Conservation (phyloP, 1,284 basidiomycete genomes). For the Hymenochaete sp. region DNA sequence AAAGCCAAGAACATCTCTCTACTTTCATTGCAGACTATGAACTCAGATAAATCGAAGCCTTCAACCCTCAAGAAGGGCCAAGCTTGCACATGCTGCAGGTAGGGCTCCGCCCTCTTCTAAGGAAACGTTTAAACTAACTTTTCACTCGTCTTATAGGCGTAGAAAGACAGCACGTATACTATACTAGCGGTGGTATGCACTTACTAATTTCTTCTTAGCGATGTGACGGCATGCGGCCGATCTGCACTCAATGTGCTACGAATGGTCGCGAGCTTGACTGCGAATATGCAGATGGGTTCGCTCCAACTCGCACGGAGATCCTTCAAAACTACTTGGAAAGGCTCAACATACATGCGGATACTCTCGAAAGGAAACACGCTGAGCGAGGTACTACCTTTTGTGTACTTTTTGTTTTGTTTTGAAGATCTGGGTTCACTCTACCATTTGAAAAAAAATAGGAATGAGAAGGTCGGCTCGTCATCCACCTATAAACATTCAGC, state of each 20-base stretch:
- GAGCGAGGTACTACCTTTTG: neutral
- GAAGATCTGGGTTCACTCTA: too few species aligned
- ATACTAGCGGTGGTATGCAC: neutral
- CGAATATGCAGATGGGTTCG: constrained; percentile 32
- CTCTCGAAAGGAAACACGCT: constrained; percentile 25
- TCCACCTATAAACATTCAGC: too few species aligned
- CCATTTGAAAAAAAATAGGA: too few species aligned
- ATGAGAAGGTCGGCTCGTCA: too few species aligned
- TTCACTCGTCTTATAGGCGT: constrained; percentile 23
- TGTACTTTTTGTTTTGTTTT: too few species aligned
- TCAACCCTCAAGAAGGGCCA: constrained; percentile 23
- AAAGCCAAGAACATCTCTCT: neutral
- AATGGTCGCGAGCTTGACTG: constrained; percentile 32
- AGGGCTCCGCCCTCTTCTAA: neutral
- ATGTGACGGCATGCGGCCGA: constrained; percentile 34
- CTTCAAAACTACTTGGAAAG: constrained; percentile 32
- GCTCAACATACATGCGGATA: constrained; percentile 29
- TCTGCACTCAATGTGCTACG: constrained; percentile 30
- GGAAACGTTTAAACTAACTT: neutral
- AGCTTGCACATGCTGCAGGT: constrained; percentile 24
- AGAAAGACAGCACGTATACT: constrained; percentile 31
- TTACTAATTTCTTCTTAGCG: constrained; percentile 23
- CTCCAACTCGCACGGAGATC: constrained; percentile 28
- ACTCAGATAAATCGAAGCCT: constrained; percentile 4
- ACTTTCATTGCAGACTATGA: neutral